A percentile compares a stretch with the other conserved stretches of the same genome.
phyloP scores from a whole-genome alignment of 2,329 filamentous ascomycete genomes.

The Cercospora sp. region DNA sequence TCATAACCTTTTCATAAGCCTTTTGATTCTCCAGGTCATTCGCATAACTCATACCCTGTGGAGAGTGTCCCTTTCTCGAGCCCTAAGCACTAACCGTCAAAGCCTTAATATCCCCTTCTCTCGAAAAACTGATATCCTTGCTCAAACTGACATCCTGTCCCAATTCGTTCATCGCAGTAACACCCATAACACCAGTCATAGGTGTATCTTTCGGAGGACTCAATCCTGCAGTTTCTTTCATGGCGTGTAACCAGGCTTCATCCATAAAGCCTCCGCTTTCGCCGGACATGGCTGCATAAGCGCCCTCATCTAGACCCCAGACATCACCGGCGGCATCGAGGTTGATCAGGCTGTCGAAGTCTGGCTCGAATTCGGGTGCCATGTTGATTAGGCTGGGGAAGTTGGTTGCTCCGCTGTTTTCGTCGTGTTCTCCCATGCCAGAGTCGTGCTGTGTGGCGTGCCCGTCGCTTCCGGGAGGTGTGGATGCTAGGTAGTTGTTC shows the following conservation, averaged over 20 bases:
- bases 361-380: conserved; percentile 36
- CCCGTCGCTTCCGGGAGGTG: conserved; percentile 47
- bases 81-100: conserved; percentile 7
- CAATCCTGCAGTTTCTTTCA: conserved; percentile 28
- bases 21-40: not conserved
- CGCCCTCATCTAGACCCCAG: conserved; percentile 38
- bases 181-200: conserved; percentile 17
- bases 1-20: not conserved
- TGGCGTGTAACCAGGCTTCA: conserved; percentile 41
- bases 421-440: conserved; percentile 6
- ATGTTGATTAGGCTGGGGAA: conserved; percentile 18
- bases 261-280: conserved; percentile 40
- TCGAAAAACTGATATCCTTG: conserved; percentile 9
- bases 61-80: not conserved
- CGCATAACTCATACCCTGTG: not conserved
- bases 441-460: conserved; percentile 20
- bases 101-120: conserved; percentile 12
- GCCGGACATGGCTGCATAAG: conserved; percentile 37
- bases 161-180: conserved; percentile 9
- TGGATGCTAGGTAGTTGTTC: conserved; percentile 53
- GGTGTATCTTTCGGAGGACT: conserved; percentile 11
- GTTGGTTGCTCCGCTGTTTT: not conserved
- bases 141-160: conserved; percentile 12
- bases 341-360: conserved; percentile 42
- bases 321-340: conserved; percentile 40